Base-by-base conservation (phyloP, 192 early-diverging fungal genomes). In the Funneliformis geosporum region DNA sequence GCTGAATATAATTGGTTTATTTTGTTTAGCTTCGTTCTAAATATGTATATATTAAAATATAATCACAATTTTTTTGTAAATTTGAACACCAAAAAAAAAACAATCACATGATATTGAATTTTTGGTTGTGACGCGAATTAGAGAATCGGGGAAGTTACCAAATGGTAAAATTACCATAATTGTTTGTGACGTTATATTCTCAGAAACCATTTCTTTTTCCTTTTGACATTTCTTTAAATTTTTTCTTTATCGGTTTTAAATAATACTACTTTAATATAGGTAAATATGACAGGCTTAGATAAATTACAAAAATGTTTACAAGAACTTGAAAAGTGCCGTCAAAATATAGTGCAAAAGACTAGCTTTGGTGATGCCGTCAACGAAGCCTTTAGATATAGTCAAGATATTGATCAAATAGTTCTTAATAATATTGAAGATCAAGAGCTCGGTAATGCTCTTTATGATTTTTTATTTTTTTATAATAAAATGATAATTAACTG, bases 331-430 rank as follows among this genome's bases (percentile, higher is more conserved):
- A 23, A 47, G 14, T 72, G 44, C 28, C 42, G 70, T 4, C 70
- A 72, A 46, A 50, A 46, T n/a, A 50, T 72, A 50, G 23, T 72
- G 14, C 70, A 72, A 50, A 25, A 23, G 23, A 23, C 43, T 8
- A 72, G 44, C 42, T 69, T 69, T 23, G 21, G n/a, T 2, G 67
- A 69, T 5, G 40, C 21, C 1, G 67, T 18, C 16, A 23, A 40
- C 6, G 67, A 69, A 14, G 70, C 70, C 16, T n/a, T 72, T 47
- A 47, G n/a, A 50, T 72, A 72, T 46, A 47, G 70, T 28, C 33
- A 72, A 47, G 44, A 72, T 50, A 47, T 72, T 23, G 70, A 72
- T 47, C 42, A 72, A 44, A 72, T 72, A n/a, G 21, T 40, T 50
- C 50, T 43, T 47, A 72, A 72, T 50, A 44, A 72, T 28, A 44